Conservation (phyloP, 2,329 filamentous ascomycete species). For the Penicillium digitatum region DNA sequence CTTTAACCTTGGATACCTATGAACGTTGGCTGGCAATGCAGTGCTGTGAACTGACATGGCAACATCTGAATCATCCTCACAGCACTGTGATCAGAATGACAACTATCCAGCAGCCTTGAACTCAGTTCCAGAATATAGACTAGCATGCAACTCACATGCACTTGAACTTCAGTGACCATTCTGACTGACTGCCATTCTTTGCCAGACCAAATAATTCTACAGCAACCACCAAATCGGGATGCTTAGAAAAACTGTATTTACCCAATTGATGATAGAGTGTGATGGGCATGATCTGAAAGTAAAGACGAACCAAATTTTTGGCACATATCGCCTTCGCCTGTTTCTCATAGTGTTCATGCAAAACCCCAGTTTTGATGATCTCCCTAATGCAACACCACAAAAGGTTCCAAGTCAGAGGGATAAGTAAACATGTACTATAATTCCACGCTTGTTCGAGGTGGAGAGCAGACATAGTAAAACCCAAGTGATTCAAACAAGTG, state of each 20-base stretch:
- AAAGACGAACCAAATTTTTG: background rate
- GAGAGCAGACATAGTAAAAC: background rate
- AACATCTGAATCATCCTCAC: background rate
- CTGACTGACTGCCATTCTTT: background rate
- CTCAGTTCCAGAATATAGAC: background rate
- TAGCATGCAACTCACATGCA: background rate
- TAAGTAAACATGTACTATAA: too few relatives aligned
- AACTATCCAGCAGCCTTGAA: background rate
- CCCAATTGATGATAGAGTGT: background rate
- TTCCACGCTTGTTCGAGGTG: fast-evolving
- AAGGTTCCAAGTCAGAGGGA: background rate
- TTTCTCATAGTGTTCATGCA: background rate
- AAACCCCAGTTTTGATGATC: background rate
- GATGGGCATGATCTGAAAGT: too few relatives aligned
- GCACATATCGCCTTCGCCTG: too few relatives aligned
- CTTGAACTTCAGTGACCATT: background rate
- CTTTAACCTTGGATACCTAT: too few relatives aligned
- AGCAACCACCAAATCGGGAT: background rate
- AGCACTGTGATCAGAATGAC: background rate
- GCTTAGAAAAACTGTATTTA: background rate
- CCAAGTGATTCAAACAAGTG: background rate
- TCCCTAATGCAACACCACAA: background rate
- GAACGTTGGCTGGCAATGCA: background rate
- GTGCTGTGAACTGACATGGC: background rate
- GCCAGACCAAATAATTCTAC: background rate